Conservation (phyloP, 768 basidiomycete genomes). For the Mycena pura region DNA sequence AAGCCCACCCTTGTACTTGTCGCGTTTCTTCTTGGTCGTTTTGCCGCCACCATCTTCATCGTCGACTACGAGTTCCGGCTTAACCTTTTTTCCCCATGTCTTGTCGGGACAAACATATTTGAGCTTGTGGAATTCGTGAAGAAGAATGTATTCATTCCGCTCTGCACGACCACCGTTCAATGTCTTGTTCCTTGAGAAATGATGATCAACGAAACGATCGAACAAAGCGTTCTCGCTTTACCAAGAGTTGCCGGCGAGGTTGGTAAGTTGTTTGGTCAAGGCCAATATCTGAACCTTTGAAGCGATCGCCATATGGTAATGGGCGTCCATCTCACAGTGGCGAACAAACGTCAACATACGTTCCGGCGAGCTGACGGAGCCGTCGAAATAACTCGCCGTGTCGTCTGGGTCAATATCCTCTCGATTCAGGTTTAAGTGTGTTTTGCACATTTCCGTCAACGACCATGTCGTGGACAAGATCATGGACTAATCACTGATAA, state of each 20-base stretch:
- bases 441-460: conserved; percentile 93
- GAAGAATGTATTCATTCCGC: conserved; percentile 97
- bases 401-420: conserved; percentile 98
- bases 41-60: conserved; percentile 66
- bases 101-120: conserved; percentile 99
- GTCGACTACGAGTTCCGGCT: conserved; percentile 56
- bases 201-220: background rate
- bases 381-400: conserved; percentile 89
- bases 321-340: conserved; percentile 95
- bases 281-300: conserved; percentile 93
- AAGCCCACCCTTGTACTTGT: conserved; percentile 98
- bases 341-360: conserved; percentile 85
- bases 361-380: conserved; percentile 76
- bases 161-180: conserved; percentile 97
- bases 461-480: conserved; percentile 99
- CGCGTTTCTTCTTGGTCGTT: conserved; percentile 71
- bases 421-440: conserved; percentile 83
- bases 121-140: conserved; percentile 96
- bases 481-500: conserved; percentile 70
- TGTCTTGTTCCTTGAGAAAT: conserved; percentile 84
- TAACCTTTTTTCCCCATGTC: conserved; percentile 78
- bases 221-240: conserved; percentile 47
- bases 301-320: conserved; percentile 96
- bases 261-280: conserved; percentile 91
- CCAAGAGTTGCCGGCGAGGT: conserved; percentile 97